Percentiles rank a stretch among this genome's conserved stretches.
phyloP scores from a whole-genome alignment of 805 yeast genomes.

The Komagataella kurtzmanii region DNA sequence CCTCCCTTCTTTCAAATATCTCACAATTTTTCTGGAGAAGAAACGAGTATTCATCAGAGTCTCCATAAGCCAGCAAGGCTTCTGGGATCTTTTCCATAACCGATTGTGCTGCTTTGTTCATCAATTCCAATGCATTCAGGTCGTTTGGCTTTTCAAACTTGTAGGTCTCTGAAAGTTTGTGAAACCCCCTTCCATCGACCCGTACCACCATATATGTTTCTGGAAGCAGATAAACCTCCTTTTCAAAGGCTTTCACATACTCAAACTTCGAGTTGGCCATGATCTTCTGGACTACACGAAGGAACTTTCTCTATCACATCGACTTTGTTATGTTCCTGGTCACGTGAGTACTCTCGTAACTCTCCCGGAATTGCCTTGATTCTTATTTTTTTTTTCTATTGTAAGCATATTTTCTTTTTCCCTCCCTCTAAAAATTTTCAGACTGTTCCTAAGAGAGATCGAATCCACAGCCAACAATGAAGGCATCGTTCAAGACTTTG shows the following conservation, averaged over 20 bases:
- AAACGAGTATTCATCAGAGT: slow-evolving; percentile 89
- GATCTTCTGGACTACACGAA: background rate
- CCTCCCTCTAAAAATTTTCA: background rate
- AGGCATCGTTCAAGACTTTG: slow-evolving; percentile 63
- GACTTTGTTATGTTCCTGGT: background rate
- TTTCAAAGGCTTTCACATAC: slow-evolving; percentile 75
- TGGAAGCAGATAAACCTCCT: slow-evolving; percentile 59
- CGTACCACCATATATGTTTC: slow-evolving; percentile 74
- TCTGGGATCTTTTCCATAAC: slow-evolving; percentile 60
- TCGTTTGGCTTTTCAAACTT: slow-evolving; percentile 85
- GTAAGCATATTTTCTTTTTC: background rate
- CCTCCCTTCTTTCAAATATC: slow-evolving; percentile 72
- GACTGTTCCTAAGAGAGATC: background rate
- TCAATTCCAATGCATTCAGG: slow-evolving; percentile 53
- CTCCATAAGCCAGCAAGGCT: slow-evolving; percentile 77
- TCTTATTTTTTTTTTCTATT: background rate
- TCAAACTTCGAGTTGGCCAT: slow-evolving; percentile 86
- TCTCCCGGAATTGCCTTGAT: background rate
- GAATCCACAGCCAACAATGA: slow-evolving; percentile 14
- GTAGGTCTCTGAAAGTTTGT: slow-evolving; percentile 64
- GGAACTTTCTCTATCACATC: background rate
- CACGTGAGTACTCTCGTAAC: background rate
- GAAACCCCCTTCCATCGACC: slow-evolving; percentile 91
- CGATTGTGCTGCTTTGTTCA: slow-evolving; percentile 69
- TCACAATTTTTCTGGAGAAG: slow-evolving; percentile 49